Evolutionary conservation across 345 rosid genomes (phyloP), one percentile per base, ranked within the genome.

Genomic region (Ailanthus altissimus): DNA sequence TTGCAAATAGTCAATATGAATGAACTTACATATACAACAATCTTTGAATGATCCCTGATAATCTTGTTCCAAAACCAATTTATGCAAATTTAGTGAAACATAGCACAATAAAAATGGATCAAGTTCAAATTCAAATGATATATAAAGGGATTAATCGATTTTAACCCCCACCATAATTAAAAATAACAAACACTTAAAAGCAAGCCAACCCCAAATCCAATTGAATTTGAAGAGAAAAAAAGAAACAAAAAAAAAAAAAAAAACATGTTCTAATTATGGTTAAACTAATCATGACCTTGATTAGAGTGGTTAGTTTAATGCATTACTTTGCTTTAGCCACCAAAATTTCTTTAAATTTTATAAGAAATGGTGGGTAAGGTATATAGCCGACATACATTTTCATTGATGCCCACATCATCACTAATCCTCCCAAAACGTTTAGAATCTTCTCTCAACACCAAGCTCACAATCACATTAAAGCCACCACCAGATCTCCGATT

Each of bases 301-400:
- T 70, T 66, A 79, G 62, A 76, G 67, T 67, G 38, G 74, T 77
- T 79, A 70, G n/a, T 14, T 76, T 77, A 77, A 79, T 70, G 47
- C n/a, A n/a, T n/a, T n/a, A n/a, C 38, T 5, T 75, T 64, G 50
- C 72, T 76, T 77, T 67, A 68, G 9, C 32, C 38, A 1, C 38
- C 38, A 32, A 32, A 26, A 8, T 68, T 66, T 15, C 49, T 20
- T 72, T 11, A 15, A 70, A 16, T 81, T 61, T 53, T 76, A 45
- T 28, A 75, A 73, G 16, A 16, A n/a, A 21, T 65, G 80, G 83
- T 75, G 84, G 82, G 86, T 40, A 74, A 78, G 87, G 84, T 80
- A 75, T 63, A 65, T n/a, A 87, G 83, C 83, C 86, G 85, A 81
- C 88, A 83, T 43, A 72, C 40, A 45, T 76, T 75, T 72, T 77